phyloP scores from a whole-genome alignment of 2,329 filamentous ascomycete genomes.

The Diaporthe sp. region DNA sequence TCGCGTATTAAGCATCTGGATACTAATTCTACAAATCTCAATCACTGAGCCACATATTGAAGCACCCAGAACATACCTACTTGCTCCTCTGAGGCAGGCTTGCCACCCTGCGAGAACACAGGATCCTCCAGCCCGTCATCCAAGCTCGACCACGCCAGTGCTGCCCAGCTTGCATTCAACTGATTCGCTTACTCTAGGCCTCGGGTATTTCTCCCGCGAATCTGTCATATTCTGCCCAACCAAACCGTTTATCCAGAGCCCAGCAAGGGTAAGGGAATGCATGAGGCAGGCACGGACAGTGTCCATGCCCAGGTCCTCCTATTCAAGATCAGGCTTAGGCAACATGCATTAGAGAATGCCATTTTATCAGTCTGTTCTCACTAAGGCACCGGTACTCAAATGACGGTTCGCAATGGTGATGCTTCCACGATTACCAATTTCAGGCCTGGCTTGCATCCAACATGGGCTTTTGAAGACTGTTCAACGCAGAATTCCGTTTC shows the following conservation, averaged over 20 bases:
- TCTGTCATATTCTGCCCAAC: not conserved
- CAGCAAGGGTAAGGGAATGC: not conserved
- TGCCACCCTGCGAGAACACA: not conserved
- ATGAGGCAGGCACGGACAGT: not conserved
- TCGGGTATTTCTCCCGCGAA: not conserved
- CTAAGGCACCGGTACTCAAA: not conserved
- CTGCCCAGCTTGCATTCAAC: not conserved
- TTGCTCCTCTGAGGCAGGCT: not conserved
- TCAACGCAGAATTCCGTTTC: not conserved
- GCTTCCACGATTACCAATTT: not conserved
- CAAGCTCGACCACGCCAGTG: not conserved
- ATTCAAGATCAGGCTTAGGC: not conserved
- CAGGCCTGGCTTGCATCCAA: not conserved
- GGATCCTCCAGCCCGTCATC: not conserved
- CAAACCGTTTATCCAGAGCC: not conserved
- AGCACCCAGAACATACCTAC: not conserved
- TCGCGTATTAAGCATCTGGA: not conserved
- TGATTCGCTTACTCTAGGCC: not conserved
- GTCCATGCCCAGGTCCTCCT: not conserved
- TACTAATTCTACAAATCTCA: not conserved
- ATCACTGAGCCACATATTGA: not conserved
- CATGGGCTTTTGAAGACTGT: not conserved
- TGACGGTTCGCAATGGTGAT: not conserved
- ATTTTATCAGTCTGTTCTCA: no score
- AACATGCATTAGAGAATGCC: not conserved